Percentiles rank a stretch among this genome's conserved stretches.
These are phyloP conservation scores for Sporisorium iseilematis-ciliati DNA, from an alignment of 1,284 basidiomycete genomes.

Conservation along the genomic window DNA sequence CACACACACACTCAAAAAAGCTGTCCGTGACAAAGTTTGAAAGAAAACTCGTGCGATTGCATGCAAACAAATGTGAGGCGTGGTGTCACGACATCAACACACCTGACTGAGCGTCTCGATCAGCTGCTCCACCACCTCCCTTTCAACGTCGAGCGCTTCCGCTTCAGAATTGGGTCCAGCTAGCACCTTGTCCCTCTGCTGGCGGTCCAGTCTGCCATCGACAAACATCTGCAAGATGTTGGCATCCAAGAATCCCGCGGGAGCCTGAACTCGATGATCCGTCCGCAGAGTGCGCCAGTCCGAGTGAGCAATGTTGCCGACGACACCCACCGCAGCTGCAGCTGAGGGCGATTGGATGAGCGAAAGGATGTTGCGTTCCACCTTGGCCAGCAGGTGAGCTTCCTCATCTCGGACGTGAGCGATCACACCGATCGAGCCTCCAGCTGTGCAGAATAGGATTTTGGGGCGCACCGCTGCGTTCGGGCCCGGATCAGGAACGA, in stretches of 20 bases:
- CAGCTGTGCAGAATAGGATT: constrained; percentile 60
- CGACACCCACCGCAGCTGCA: constrained; percentile 16
- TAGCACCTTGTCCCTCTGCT: constrained; percentile 25
- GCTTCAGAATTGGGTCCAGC: constrained; percentile 20
- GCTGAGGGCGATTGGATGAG: constrained; percentile 21
- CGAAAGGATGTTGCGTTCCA: constrained; percentile 56
- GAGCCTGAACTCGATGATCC: constrained; percentile 61
- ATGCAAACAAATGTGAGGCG: neutral
- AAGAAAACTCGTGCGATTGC: constrained; percentile 1
- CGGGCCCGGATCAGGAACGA: constrained; percentile 25
- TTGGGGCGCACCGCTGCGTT: constrained; percentile 17
- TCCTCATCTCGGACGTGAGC: constrained; percentile 33
- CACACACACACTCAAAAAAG: neutral
- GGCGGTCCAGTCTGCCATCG: constrained; percentile 31
- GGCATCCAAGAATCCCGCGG: constrained; percentile 60
- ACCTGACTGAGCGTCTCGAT: constrained; percentile 33
- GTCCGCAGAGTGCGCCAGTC: constrained; percentile 66
- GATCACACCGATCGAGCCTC: constrained; percentile 60
- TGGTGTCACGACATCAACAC: constrained; percentile 4
- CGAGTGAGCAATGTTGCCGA: constrained; percentile 46
- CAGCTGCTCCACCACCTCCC: constrained; percentile 34
- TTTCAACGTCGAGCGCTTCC: constrained; percentile 26
- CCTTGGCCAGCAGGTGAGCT: constrained; percentile 33
- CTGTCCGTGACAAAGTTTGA: neutral
- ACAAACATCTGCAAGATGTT: constrained; percentile 52